Base-by-base conservation (phyloP, 805 yeast genomes). In the Kodamaea lidongshanica region DNA sequence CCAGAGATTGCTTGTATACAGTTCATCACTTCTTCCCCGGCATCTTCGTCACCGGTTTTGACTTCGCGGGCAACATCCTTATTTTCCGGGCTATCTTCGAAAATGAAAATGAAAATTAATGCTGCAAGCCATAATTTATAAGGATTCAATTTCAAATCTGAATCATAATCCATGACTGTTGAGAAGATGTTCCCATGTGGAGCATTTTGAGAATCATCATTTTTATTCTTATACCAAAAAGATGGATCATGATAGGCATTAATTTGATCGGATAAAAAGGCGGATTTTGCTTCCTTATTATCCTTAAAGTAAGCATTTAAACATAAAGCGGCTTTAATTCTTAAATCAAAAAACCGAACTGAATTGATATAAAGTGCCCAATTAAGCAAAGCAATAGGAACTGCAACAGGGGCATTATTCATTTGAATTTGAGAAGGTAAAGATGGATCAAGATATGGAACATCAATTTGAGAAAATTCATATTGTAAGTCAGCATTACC, bases 361-460 rank as follows among this genome's bases (percentile, higher is more conserved):
- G 96, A 85, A 40, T 83, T 84, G 4, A 78, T 73, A 36, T 65
- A 70, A 6, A 89, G 56, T 19, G 85, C 68, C 98, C 98, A 92
- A 39, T 82, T 79, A 17, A 89, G 47, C 28, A 92, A 61, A 0
- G 94, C 86, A 16, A 70, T 65, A 0, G 80, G 65, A 0, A 84
- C 94, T 0, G 96, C 89, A 2, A 85, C 56, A 2, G 54, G 48
- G 25, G 39, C 44, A 25, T 52, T 55, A 23, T 46, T 61, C 1
- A 48, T 23, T 32, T 62, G 67, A 11, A 56, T 39, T 33, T 57
- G 67, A 1, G 71, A 32, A 0, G 77, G 76, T 31, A 74, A 46
- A 4, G 79, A 64, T 7, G 95, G 86, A 46, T 86, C 96, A 33
- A 88, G 65, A 48, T 79, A 85, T 0, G 98, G 98, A 6, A 92